These are phyloP conservation scores for Jatropha curcas DNA, from an alignment of 345 rosid genomes.

Conservation along the genomic window DNA sequence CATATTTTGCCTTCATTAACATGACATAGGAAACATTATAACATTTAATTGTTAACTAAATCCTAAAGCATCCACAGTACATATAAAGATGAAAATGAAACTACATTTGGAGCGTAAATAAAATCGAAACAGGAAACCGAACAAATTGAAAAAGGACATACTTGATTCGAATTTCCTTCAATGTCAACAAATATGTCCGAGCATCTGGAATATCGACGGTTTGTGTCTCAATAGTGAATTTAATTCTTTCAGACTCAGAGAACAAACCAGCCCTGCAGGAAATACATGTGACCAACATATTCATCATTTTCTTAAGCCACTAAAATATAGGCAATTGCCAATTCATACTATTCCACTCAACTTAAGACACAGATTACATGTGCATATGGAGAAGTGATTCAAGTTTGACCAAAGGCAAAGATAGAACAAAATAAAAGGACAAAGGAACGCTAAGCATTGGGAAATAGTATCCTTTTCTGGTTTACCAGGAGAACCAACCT, in stretches of 20 bases:
- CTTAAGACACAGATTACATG: neutral
- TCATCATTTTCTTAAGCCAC: slow-evolving; percentile 3
- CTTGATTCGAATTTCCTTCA: slow-evolving; percentile 80
- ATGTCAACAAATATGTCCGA: slow-evolving; percentile 70
- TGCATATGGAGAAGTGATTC: neutral
- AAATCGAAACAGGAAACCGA: neutral
- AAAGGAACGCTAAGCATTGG: neutral
- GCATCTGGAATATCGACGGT: slow-evolving; percentile 84
- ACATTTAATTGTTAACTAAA: too few relatives aligned
- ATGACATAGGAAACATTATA: neutral
- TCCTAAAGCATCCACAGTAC: too few relatives aligned
- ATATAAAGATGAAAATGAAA: neutral
- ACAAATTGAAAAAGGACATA: slow-evolving; percentile 24
- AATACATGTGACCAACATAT: slow-evolving; percentile 13
- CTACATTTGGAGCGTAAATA: neutral
- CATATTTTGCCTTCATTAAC: neutral
- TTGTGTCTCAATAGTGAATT: slow-evolving; percentile 56
- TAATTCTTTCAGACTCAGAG: slow-evolving; percentile 81
- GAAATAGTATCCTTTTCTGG: too few relatives aligned
- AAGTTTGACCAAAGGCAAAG: neutral
- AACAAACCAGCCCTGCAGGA: slow-evolving; percentile 78
- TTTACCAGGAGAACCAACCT: too few relatives aligned
- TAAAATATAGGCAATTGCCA: slow-evolving; percentile 6
- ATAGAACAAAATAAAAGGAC: neutral
- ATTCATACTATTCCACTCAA: neutral